Percentiles rank a stretch among this genome's conserved stretches.
Evolutionary conservation across 2,329 filamentous ascomycete species (phyloP).

Genomic region (Sporothrix brasiliensis): DNA sequence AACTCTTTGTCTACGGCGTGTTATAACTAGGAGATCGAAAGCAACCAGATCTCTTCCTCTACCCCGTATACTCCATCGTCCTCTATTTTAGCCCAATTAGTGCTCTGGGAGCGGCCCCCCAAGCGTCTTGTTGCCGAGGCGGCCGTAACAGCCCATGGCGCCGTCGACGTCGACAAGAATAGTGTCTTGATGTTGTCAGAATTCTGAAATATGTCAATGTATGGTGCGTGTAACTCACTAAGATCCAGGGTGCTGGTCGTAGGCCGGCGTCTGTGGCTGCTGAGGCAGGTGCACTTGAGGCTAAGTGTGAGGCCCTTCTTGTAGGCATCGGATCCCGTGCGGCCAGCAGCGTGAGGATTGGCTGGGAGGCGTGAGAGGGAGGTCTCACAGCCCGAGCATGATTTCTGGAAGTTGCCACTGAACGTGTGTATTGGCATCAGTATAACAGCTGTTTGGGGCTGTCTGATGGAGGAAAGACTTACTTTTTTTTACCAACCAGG

Average conservation of each 20-base stretch:
- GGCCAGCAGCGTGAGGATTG: slow-evolving; percentile 10
- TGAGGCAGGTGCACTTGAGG: slow-evolving; percentile 38
- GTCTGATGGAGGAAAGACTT: neutral
- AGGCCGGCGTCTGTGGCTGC: slow-evolving; percentile 25
- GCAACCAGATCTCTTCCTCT: neutral
- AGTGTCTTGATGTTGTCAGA: slow-evolving; percentile 39
- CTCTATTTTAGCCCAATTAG: neutral
- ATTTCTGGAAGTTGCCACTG: slow-evolving; percentile 38
- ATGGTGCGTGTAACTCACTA: slow-evolving; percentile 35
- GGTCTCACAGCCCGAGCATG: slow-evolving; percentile 37
- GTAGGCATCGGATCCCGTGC: slow-evolving; percentile 19
- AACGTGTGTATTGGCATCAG: neutral
- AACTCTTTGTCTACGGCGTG: neutral
- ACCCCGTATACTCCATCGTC: too few relatives aligned
- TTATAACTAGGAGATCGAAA: neutral
- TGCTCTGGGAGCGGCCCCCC: slow-evolving; percentile 12
- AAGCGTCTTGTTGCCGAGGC: slow-evolving; percentile 45
- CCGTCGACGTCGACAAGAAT: slow-evolving; percentile 46
- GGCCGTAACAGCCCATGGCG: slow-evolving; percentile 45
- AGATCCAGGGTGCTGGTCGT: slow-evolving; percentile 36
- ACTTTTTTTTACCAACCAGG: slow-evolving; percentile 37
- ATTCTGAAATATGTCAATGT: neutral
- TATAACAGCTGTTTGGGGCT: neutral
- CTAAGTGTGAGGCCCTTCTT: slow-evolving; percentile 33
- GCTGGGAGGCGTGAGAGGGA: neutral